A percentile compares a stretch with the other conserved stretches of the same genome.
Conservation (phyloP, 75 land plant species). For the Pseudotsuga menziesii region DNA sequence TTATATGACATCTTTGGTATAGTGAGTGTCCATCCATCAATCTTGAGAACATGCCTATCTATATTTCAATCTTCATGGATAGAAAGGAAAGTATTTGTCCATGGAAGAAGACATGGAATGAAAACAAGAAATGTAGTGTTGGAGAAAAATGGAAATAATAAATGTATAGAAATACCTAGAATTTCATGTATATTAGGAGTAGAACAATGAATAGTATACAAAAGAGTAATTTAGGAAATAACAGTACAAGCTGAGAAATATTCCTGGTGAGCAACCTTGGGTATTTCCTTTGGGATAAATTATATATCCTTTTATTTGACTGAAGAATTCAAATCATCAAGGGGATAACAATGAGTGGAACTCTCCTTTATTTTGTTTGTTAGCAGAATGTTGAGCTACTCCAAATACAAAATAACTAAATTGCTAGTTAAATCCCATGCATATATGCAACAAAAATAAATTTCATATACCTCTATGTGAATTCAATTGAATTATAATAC, state of each 20-base stretch:
- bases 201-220: not conserved
- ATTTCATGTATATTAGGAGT: not conserved
- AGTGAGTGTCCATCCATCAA: not conserved
- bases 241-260: not conserved
- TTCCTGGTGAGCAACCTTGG: not conserved
- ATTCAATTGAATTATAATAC: constrained; percentile 24
- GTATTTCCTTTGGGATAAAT: not conserved
- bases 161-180: not conserved
- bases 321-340: not conserved
- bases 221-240: not conserved
- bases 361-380: not conserved
- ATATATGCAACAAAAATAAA: not conserved
- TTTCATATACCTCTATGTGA: not conserved
- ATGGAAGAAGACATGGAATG: not conserved
- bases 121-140: not conserved
- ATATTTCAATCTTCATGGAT: not conserved
- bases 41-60: not conserved
- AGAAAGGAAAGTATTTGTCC: not conserved
- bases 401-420: not conserved
- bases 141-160: not conserved
- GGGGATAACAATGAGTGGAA: not conserved
- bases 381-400: not conserved
- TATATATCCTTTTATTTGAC: not conserved
- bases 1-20: not conserved
- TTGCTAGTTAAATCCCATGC: not conserved